Conservation (phyloP, 208 protist species). For the Trypanosoma melophagium region DNA sequence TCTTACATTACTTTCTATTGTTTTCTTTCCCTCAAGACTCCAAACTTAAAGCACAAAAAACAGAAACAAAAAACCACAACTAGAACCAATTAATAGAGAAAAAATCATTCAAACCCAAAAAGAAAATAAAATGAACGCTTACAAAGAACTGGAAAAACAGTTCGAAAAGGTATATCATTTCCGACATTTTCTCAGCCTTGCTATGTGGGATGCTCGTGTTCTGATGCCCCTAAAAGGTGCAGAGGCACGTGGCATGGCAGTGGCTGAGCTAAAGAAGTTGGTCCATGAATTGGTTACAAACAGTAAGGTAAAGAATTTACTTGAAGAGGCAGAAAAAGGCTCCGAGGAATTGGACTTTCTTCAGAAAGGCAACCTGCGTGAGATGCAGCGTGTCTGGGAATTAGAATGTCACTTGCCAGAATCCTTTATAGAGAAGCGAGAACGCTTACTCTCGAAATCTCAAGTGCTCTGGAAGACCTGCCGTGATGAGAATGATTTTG, state of each 20-base stretch:
- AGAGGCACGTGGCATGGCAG: conserved; percentile 57
- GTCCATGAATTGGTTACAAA: conserved; percentile 56
- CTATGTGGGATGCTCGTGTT: conserved; percentile 68
- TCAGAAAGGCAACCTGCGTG: conserved; percentile 67
- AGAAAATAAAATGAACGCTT: conserved; percentile 56
- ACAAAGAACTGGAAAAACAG: conserved; percentile 61
- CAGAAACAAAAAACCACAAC: too few relatives aligned
- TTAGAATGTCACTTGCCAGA: conserved; percentile 45
- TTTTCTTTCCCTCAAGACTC: too few relatives aligned
- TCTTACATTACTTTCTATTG: too few relatives aligned
- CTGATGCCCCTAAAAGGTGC: conserved; percentile 78
- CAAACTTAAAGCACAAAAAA: too few relatives aligned
- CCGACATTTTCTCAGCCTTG: conserved; percentile 49
- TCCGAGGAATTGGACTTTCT: conserved; percentile 35
- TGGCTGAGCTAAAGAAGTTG: conserved; percentile 43
- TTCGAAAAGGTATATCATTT: conserved; percentile 63
- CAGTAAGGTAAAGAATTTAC: conserved; percentile 34
- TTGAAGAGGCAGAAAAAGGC: conserved; percentile 42
- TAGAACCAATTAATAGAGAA: neutral
- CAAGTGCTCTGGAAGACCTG: conserved; percentile 62
- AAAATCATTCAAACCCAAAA: neutral
- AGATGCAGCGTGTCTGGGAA: conserved; percentile 56
- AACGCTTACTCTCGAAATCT: conserved; percentile 52
- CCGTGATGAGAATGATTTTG: conserved; percentile 69
- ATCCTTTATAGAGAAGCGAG: conserved; percentile 53